Evolutionary conservation across 148 eudicot genomes (phyloP).

Genomic region (Rhododendron kiyosumense): DNA sequence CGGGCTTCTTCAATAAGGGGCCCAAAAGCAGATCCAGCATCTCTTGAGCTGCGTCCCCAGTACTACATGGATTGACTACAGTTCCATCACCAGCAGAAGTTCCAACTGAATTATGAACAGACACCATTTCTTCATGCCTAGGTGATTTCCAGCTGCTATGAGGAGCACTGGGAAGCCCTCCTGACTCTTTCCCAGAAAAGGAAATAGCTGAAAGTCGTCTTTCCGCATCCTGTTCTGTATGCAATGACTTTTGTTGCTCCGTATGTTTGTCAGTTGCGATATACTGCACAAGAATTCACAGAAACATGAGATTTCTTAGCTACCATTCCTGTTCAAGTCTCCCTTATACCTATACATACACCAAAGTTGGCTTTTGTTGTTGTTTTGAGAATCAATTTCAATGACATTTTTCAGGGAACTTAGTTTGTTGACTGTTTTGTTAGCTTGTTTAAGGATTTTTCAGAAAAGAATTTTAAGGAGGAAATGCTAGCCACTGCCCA

Average conservation of each 20-base stretch:
- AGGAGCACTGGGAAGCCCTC: constrained; percentile 11
- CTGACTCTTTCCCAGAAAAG: constrained; percentile 6
- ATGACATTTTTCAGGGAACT: neutral
- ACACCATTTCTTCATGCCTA: constrained; percentile 16
- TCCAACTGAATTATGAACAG: constrained; percentile 11
- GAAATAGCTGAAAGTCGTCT: constrained; percentile 9
- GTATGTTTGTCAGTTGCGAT: constrained; percentile 27
- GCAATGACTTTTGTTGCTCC: constrained; percentile 21
- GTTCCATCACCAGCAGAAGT: constrained; percentile 20
- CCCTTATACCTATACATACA: neutral
- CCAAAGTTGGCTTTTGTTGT: neutral
- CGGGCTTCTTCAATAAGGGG: constrained; percentile 36
- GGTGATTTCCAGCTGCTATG: constrained; percentile 13
- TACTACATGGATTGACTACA: constrained; percentile 13
- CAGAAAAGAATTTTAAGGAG: neutral
- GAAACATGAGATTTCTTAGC: neutral
- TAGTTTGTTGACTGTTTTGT: neutral
- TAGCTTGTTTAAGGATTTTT: neutral
- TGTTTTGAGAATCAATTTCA: neutral
- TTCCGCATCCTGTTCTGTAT: constrained; percentile 9
- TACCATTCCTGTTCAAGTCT: neutral
- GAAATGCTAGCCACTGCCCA: neutral
- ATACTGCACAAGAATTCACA: constrained; percentile 32
- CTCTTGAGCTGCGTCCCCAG: constrained; percentile 51
- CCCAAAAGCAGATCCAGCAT: constrained; percentile 72